Conservation (phyloP, 345 rosid species). For the Leavenworthia alabamica region DNA sequence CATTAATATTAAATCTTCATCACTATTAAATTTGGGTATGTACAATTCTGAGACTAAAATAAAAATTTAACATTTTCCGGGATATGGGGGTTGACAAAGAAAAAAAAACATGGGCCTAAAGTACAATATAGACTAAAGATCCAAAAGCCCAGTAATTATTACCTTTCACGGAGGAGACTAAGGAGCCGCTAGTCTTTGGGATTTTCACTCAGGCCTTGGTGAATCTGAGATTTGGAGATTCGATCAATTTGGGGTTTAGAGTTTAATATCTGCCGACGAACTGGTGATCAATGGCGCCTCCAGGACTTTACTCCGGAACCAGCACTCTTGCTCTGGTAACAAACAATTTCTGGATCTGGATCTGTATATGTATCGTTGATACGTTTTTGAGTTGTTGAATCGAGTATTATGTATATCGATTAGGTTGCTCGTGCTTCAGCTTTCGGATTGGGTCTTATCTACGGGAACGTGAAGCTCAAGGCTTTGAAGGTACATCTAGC, state of each 20-base stretch:
- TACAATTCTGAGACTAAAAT: neutral
- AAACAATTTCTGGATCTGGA: conserved; percentile 10
- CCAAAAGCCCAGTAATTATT: neutral
- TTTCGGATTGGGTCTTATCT: conserved; percentile 50
- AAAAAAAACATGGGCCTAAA: neutral
- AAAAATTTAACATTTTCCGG: neutral
- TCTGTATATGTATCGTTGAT: conserved; percentile 8
- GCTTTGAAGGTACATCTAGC: conserved; percentile 41
- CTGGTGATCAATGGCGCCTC: conserved; percentile 41
- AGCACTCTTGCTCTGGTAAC: conserved; percentile 76
- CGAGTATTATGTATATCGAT: conserved; percentile 2
- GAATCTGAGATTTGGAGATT: conserved; percentile 29
- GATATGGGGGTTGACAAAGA: neutral
- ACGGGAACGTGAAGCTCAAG: conserved; percentile 67
- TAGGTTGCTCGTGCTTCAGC: conserved; percentile 76
- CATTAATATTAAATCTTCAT: neutral
- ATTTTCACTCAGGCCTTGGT: neutral
- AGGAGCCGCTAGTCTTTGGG: neutral
- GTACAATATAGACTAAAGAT: neutral
- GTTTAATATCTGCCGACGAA: conserved; percentile 21
- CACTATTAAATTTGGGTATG: neutral
- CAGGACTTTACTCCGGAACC: conserved; percentile 74
- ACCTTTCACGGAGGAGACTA: neutral
- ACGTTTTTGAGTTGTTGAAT: neutral
- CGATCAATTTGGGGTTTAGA: conserved; percentile 29